Evolutionary conservation across 2,329 filamentous ascomycete species (phyloP).

Genomic region (Ophiocordyceps robertsii): DNA sequence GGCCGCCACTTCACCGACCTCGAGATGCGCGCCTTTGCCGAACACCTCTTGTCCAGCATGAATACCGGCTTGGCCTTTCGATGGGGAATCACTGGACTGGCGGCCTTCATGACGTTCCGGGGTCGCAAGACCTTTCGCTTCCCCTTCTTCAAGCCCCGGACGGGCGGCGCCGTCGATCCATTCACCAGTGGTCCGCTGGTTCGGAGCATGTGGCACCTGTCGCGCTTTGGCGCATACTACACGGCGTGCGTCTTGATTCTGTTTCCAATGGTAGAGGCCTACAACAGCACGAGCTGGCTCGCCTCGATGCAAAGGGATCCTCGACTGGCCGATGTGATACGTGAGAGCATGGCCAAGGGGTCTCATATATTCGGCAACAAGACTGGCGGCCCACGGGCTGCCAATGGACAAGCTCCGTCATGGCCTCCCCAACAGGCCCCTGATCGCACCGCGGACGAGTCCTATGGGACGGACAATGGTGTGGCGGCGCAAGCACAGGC

Average conservation of each 20-base stretch:
- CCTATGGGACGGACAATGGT: neutral
- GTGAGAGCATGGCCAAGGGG: conserved; percentile 1
- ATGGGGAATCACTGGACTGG: conserved; percentile 11
- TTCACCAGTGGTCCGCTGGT: conserved; percentile 14
- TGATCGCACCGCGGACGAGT: neutral
- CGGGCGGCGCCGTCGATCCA: conserved; percentile 14
- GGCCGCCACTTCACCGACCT: conserved; percentile 18
- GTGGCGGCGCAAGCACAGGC: conserved; percentile 1
- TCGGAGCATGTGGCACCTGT: conserved; percentile 19
- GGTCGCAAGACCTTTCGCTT: conserved; percentile 23
- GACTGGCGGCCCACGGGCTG: no score
- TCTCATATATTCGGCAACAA: no score
- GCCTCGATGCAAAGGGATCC: conserved; percentile 11
- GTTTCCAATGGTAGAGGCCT: conserved; percentile 9
- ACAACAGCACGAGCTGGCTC: no score
- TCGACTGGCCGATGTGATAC: conserved; percentile 13
- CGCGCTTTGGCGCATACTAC: conserved; percentile 21
- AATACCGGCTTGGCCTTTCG: conserved; percentile 17
- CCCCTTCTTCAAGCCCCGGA: conserved; percentile 24
- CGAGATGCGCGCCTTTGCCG: conserved; percentile 21
- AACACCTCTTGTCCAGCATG: conserved; percentile 17
- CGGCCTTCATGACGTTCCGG: conserved; percentile 12
- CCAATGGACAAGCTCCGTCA: no score
- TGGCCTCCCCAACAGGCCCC: neutral
- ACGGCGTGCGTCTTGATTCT: conserved; percentile 7